Conservation (phyloP, 306 rosid genomes). For the Bauhinia variegata region DNA sequence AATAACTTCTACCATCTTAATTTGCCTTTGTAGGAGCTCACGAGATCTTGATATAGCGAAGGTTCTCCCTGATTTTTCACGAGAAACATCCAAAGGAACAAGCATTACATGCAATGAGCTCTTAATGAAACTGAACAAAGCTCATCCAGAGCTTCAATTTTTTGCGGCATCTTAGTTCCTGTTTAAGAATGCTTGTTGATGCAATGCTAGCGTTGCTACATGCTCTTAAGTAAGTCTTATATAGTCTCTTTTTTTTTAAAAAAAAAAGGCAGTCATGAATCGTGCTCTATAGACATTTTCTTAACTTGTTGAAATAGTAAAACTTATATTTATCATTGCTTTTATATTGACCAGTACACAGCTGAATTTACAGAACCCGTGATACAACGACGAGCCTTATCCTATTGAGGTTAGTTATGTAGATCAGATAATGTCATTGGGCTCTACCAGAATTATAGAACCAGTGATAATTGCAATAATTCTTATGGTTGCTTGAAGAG, state of each 20-base stretch:
- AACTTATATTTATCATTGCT: neutral
- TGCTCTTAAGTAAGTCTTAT: slow-evolving; percentile 39
- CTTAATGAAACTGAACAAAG: slow-evolving; percentile 51
- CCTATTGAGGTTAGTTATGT: no score
- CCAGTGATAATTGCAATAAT: no score
- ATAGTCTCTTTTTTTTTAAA: slow-evolving; percentile 23
- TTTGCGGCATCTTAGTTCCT: slow-evolving; percentile 29
- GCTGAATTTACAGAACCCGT: no score
- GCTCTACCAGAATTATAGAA: no score
- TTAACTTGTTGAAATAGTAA: slow-evolving; percentile 6
- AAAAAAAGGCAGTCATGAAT: neutral
- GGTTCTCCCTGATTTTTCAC: slow-evolving; percentile 63
- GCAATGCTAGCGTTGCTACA: neutral
- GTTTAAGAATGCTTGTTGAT: slow-evolving; percentile 28
- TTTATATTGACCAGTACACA: no score
- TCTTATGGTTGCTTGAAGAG: no score
- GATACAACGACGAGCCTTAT: no score
- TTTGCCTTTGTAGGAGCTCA: slow-evolving; percentile 57
- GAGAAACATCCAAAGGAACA: slow-evolving; percentile 43
- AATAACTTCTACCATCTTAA: slow-evolving; percentile 66
- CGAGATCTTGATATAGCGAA: slow-evolving; percentile 51
- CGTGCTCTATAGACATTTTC: slow-evolving; percentile 21
- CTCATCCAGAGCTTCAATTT: slow-evolving; percentile 60
- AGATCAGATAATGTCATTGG: no score
- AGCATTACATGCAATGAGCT: slow-evolving; percentile 55